Evolutionary conservation across 2,329 filamentous ascomycete genomes (phyloP).

Genomic region (Penicillium sp.): DNA sequence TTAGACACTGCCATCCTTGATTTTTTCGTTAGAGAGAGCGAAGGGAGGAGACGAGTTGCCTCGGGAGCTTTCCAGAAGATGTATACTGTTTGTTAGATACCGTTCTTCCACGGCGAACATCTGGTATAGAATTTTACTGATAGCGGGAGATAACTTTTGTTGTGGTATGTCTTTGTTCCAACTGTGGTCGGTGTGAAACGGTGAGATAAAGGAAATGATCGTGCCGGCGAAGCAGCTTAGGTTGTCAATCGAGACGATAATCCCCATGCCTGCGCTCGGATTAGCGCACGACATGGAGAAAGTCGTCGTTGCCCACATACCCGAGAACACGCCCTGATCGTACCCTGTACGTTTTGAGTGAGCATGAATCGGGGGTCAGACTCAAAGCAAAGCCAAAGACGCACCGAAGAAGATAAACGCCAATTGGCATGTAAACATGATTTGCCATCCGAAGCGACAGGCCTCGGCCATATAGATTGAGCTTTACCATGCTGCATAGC

Average conservation of each 20-base stretch:
- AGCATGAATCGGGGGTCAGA: too few species aligned
- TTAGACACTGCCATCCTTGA: background rate
- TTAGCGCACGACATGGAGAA: conserved; percentile 39
- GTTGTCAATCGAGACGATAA: conserved; percentile 44
- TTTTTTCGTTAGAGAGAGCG: too few species aligned
- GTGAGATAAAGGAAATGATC: conserved; percentile 32
- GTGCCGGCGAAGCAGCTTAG: conserved; percentile 43
- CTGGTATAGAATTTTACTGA: too few species aligned
- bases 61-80: too few species aligned
- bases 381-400: background rate
- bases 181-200: too few species aligned
- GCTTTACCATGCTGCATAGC: conserved; percentile 21
- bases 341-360: conserved; percentile 35
- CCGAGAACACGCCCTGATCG: conserved; percentile 51
- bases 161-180: too few species aligned
- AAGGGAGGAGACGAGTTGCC: too few species aligned
- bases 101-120: too few species aligned
- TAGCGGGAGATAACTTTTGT: too few species aligned
- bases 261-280: too few species aligned
- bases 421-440: conserved; percentile 22
- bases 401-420: conserved; percentile 28
- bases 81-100: background rate
- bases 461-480: conserved; percentile 27
- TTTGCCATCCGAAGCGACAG: conserved; percentile 21
- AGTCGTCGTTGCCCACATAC: conserved; percentile 50